A percentile compares a stretch with the other conserved stretches of the same genome.
Conservation (phyloP, 1,284 basidiomycete species). For the Pseudozyma tsukubaensis region DNA sequence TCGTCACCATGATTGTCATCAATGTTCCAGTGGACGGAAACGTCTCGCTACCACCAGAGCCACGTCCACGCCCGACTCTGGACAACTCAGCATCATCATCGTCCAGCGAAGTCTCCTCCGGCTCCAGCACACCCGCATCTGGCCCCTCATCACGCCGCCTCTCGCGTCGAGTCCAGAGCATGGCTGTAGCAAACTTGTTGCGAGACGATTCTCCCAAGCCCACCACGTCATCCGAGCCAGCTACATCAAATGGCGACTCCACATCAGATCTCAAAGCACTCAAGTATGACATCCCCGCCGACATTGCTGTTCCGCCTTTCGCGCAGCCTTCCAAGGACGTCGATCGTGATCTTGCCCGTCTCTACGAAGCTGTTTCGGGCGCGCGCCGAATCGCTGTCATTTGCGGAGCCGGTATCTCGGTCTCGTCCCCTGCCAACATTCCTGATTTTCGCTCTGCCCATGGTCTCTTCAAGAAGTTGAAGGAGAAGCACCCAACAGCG, state of each 20-base stretch:
- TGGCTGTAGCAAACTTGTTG: constrained; percentile 37
- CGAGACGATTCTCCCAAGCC: constrained; percentile 21
- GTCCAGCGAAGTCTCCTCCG: constrained; percentile 18
- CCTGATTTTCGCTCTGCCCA: constrained; percentile 89
- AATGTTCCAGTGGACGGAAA: constrained; percentile 27
- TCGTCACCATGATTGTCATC: constrained; percentile 40
- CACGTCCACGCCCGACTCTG: constrained; percentile 21
- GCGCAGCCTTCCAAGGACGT: constrained; percentile 44
- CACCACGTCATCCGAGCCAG: neutral
- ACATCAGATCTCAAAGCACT: constrained; percentile 51
- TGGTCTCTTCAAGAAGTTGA: constrained; percentile 82
- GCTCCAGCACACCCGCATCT: constrained; percentile 14
- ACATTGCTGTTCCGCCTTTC: constrained; percentile 48
- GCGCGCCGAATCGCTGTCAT: constrained; percentile 86
- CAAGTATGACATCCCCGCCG: constrained; percentile 52
- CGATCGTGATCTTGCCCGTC: constrained; percentile 60
- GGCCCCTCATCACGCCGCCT: constrained; percentile 30
- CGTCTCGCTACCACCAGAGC: constrained; percentile 45
- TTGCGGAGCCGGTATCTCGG: constrained; percentile 91
- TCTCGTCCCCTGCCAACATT: constrained; percentile 80
- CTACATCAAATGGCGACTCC: constrained; percentile 9
- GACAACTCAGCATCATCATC: constrained; percentile 5
- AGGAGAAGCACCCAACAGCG: constrained; percentile 81
- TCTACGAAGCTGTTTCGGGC: constrained; percentile 74
- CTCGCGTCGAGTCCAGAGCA: constrained; percentile 43